Percentiles rank a stretch among this genome's conserved stretches.
Evolutionary conservation across 2,329 filamentous ascomycete species (phyloP).

Genomic region (Incumbomyces delicatus): DNA sequence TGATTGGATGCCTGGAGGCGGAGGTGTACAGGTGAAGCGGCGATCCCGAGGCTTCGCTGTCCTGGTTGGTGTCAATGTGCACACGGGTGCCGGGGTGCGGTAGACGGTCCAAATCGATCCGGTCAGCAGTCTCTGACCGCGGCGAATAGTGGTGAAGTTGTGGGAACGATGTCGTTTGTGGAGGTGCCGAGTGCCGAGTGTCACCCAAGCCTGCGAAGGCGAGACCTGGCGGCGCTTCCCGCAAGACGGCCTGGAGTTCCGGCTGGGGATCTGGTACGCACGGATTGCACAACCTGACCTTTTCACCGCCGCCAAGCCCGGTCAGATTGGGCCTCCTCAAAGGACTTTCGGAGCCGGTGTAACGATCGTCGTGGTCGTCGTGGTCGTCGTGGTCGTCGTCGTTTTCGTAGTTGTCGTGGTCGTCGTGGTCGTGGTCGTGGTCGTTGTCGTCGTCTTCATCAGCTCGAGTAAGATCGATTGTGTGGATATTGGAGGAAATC

Average conservation of each 20-base stretch:
- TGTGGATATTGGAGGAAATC: constrained; percentile 24
- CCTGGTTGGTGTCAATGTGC: neutral
- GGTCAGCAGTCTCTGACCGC: neutral
- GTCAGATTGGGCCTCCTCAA: constrained; percentile 33
- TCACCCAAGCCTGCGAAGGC: constrained; percentile 2
- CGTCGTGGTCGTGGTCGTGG: constrained; percentile 12
- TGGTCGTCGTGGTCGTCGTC: neutral
- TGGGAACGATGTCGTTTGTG: neutral
- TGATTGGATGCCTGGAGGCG: neutral
- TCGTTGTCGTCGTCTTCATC: constrained; percentile 15
- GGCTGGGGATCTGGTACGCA: constrained; percentile 62
- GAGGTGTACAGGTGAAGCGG: neutral
- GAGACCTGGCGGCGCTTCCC: neutral
- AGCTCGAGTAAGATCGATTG: constrained; percentile 39
- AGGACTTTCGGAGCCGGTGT: constrained; percentile 18
- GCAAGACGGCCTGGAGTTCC: constrained; percentile 29
- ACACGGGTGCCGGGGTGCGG: constrained; percentile 4
- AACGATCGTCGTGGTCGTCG: constrained; percentile 11
- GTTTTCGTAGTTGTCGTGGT: neutral
- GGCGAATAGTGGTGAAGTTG: neutral
- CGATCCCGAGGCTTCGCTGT: neutral
- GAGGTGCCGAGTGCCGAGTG: neutral
- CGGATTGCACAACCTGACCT: constrained; percentile 62
- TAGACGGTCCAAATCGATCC: neutral
- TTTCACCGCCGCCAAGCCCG: constrained; percentile 51